Evolutionary conservation across 176 grass and related monocot genomes (phyloP).

Genomic region (Olyra latifolia): DNA sequence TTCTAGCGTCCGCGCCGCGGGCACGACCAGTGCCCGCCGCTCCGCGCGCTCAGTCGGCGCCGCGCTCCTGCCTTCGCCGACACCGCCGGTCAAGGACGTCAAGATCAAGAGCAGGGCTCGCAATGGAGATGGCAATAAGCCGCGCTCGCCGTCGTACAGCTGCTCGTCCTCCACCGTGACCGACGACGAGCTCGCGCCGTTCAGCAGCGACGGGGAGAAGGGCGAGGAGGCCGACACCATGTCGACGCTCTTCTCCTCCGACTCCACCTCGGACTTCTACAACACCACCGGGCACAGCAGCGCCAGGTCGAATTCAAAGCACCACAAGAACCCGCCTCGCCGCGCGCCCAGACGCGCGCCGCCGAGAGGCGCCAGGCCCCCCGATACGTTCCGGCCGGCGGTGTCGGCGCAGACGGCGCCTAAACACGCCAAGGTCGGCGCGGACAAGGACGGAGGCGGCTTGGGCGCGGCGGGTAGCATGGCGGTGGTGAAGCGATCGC

Average conservation of each 20-base stretch:
- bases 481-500: slow-evolving; percentile 67
- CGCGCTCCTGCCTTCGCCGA: slow-evolving; percentile 1
- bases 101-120: background rate
- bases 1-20: background rate
- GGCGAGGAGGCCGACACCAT: slow-evolving; percentile 34
- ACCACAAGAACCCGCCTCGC: background rate
- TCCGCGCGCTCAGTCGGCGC: slow-evolving; percentile 7
- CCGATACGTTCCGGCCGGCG: background rate
- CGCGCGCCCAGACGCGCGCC: background rate
- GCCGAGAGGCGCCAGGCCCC: background rate
- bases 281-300: background rate
- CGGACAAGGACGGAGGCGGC: background rate
- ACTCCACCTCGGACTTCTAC: slow-evolving; percentile 58
- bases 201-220: slow-evolving; percentile 34
- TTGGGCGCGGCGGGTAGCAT: background rate
- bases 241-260: slow-evolving; percentile 54
- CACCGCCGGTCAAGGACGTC: background rate
- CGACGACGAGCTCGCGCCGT: slow-evolving; percentile 43
- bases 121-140: background rate
- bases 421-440: background rate
- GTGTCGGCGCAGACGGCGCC: background rate
- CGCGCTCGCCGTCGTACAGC: slow-evolving; percentile 18
- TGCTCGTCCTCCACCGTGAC: slow-evolving; percentile 47
- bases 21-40: background rate
- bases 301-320: slow-evolving; percentile 20